phyloP scores from a whole-genome alignment of 805 yeast species.

The Ogataea paradorogensis region DNA sequence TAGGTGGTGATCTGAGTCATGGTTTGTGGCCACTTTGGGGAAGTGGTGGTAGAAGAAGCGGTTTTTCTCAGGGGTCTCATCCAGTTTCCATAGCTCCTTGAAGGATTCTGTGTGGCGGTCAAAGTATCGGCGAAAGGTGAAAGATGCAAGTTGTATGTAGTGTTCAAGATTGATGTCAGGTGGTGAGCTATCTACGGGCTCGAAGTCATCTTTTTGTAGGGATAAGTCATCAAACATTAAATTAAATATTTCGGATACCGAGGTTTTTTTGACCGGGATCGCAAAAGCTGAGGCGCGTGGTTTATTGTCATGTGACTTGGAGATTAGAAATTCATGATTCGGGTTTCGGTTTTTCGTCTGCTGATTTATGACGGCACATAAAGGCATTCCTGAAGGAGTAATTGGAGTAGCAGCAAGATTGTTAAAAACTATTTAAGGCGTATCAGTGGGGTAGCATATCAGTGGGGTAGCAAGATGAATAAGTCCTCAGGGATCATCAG shows the following conservation, averaged over 20 bases:
- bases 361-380: too few species aligned
- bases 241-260: neutral
- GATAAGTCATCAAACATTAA: slow-evolving; percentile 22
- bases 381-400: too few species aligned
- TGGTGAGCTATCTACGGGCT: slow-evolving; percentile 6
- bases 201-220: slow-evolving; percentile 23
- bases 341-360: too few species aligned
- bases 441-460: too few species aligned
- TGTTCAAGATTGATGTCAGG: slow-evolving; percentile 6
- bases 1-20: slow-evolving; percentile 33
- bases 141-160: slow-evolving; percentile 2
- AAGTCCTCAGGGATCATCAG: too few species aligned
- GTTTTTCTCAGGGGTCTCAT: slow-evolving; percentile 29
- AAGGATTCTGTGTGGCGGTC: slow-evolving; percentile 30
- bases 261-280: slow-evolving; percentile 1
- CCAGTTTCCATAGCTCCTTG: slow-evolving; percentile 27
- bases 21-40: slow-evolving; percentile 32
- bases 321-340: too few species aligned
- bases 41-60: slow-evolving; percentile 31
- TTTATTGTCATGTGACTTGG: neutral
- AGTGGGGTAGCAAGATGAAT: too few species aligned
- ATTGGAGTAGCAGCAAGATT: too few species aligned
- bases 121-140: slow-evolving; percentile 17
- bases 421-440: too few species aligned
- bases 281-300: neutral